Conservation (phyloP, 805 yeast genomes). For the Jamesozyma piceae region DNA sequence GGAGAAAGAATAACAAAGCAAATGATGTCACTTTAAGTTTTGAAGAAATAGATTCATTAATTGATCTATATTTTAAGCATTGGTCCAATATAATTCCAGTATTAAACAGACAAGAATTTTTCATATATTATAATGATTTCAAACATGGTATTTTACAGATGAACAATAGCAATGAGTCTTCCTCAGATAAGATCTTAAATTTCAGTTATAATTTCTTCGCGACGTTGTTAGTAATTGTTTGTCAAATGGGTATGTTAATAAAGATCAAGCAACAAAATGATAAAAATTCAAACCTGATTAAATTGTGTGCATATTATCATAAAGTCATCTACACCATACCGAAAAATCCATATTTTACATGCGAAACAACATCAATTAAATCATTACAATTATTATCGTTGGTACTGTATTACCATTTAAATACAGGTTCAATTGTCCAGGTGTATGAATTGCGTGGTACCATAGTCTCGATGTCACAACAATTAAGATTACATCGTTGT, state of each 20-base stretch:
- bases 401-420: conserved; percentile 60
- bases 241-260: conserved; percentile 25
- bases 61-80: conserved; percentile 60
- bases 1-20: neutral
- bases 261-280: conserved; percentile 17
- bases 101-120: conserved; percentile 59
- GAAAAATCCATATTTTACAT: conserved; percentile 47
- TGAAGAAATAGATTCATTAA: conserved; percentile 48
- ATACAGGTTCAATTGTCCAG: conserved; percentile 63
- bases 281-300: conserved; percentile 3
- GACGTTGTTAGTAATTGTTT: conserved; percentile 19
- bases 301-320: conserved; percentile 43
- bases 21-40: conserved; percentile 6
- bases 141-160: conserved; percentile 1
- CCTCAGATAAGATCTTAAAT: conserved; percentile 5
- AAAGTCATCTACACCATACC: conserved; percentile 48
- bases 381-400: conserved; percentile 61
- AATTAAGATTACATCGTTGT: conserved; percentile 73
- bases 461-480: conserved; percentile 76
- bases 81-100: conserved; percentile 71
- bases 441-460: conserved; percentile 69
- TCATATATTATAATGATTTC: conserved; percentile 39
- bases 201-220: conserved; percentile 25
- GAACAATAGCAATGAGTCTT: neutral
- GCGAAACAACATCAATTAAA: conserved; percentile 52